Base-by-base conservation (phyloP, 305 asterid genomes). In the Fraxinus paxiana region DNA sequence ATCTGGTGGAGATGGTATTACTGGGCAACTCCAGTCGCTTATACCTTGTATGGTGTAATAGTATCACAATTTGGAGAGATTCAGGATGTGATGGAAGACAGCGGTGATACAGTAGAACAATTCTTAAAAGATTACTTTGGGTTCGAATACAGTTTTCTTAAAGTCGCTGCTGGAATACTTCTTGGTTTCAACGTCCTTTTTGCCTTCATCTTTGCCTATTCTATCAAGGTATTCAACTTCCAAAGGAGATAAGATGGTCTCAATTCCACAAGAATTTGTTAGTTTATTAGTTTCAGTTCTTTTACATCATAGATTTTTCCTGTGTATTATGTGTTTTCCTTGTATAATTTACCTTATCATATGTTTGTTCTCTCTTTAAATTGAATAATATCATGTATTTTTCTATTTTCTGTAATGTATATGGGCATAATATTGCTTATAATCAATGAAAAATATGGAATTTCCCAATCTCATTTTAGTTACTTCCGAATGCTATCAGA, bases 1-100 rank as follows among this genome's bases (percentile, higher is more conserved):
- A n/a, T 86, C 6, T 88, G 90, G 90, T 88, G 91, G 91, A 83
- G 91, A 82, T 88, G 91, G 91, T 84, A 88, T 75, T 88, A 82
- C 77, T 86, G 89, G 87, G 85, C 72, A 76, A 79, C 85, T 22
- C 89, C 90, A 0, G 82, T 83, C 7, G 84, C 91, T 0, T 88
- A 87, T 88, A 88, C 88, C 17, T 73, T 88, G 59, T 88, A 88
- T 28, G 91, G 89, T 13, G 15, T 88, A 77, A 46, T 88, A 69
- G 81, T 70, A 31, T 80, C 91, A 13, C 91, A 88, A 46, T 88
- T 85, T 59, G 90, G 89, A 34, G 90, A 88, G 51, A 43, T 84
- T 3, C 41, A 79, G 5, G 82, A 72, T 12, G 59, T 5, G 24
- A 78, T 88, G 17, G 78, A 48, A 0, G 63, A 31, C 30, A 28